Conservation (phyloP, 345 rosid species). For the Rubroshorea leprosula region DNA sequence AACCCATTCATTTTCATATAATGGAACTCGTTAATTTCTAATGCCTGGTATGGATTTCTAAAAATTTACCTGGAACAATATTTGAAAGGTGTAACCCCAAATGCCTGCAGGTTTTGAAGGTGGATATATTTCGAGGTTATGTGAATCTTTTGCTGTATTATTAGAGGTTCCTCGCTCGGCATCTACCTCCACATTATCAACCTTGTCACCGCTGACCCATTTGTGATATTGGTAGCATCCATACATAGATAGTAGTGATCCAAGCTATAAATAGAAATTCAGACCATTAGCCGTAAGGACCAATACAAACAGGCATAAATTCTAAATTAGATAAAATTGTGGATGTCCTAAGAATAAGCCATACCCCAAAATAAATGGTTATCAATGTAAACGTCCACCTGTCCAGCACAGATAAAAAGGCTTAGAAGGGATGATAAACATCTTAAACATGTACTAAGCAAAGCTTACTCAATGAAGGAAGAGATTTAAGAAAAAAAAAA, state of each 20-base stretch:
- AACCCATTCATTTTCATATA: no score
- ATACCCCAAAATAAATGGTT: constrained; percentile 81
- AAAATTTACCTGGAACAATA: constrained; percentile 75
- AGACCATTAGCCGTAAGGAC: background rate
- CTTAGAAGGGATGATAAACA: background rate
- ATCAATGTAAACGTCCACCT: constrained; percentile 89
- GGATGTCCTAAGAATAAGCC: constrained; percentile 15
- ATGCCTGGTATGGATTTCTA: no score
- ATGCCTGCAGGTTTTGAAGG: constrained; percentile 49
- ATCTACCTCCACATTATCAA: constrained; percentile 63
- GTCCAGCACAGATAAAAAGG: constrained; percentile 21
- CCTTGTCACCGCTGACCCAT: constrained; percentile 56
- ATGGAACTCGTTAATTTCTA: no score
- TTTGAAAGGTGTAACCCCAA: constrained; percentile 64
- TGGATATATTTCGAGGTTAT: constrained; percentile 15
- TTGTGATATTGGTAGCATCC: constrained; percentile 74
- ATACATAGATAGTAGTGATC: constrained; percentile 56
- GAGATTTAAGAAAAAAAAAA: no score
- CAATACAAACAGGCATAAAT: background rate
- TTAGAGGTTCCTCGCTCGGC: constrained; percentile 50
- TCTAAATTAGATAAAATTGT: background rate
- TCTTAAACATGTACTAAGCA: background rate
- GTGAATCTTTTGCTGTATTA: constrained; percentile 30
- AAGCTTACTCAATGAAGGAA: no score
- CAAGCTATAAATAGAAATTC: constrained; percentile 44